A percentile compares a stretch with the other conserved stretches of the same genome.
Evolutionary conservation across 495 filamentous ascomycete genomes (phyloP).

Genomic region (Penicillium coprophilum): DNA sequence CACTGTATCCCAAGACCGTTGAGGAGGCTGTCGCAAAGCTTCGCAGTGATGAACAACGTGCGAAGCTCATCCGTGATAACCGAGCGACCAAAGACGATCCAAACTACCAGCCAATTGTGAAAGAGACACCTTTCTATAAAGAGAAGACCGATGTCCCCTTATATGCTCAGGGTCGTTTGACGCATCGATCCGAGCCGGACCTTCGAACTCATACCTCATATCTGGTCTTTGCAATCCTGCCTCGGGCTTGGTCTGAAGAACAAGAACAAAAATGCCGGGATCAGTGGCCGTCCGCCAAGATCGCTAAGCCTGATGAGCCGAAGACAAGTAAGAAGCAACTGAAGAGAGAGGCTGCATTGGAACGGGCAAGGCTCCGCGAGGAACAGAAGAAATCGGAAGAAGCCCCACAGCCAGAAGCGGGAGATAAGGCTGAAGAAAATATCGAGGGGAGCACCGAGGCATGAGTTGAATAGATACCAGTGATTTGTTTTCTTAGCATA

Average conservation of each 20-base stretch:
- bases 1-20: constrained; percentile 63
- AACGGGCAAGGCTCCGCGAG: constrained; percentile 33
- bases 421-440: constrained; percentile 12
- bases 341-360: constrained; percentile 49
- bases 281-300: constrained; percentile 56
- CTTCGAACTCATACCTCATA: constrained; percentile 95
- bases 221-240: constrained; percentile 88
- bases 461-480: constrained; percentile 8
- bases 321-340: constrained; percentile 49
- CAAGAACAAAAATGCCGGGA: constrained; percentile 70
- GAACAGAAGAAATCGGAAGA: constrained; percentile 46
- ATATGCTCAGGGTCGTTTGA: constrained; percentile 67
- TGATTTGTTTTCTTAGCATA: constrained; percentile 3
- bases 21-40: constrained; percentile 73
- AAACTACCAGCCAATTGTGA: constrained; percentile 4
- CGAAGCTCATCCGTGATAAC: constrained; percentile 52
- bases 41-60: constrained; percentile 66
- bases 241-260: constrained; percentile 76
- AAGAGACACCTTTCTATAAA: not conserved
- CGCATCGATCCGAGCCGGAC: constrained; percentile 80
- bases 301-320: constrained; percentile 33
- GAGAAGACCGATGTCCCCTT: constrained; percentile 21
- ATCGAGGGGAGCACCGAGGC: constrained; percentile 14
- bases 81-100: constrained; percentile 11
- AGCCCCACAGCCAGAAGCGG: constrained; percentile 35